Evolutionary conservation across 2,329 filamentous ascomycete genomes (phyloP).

Genomic region (Aureobasidium melanogenum): DNA sequence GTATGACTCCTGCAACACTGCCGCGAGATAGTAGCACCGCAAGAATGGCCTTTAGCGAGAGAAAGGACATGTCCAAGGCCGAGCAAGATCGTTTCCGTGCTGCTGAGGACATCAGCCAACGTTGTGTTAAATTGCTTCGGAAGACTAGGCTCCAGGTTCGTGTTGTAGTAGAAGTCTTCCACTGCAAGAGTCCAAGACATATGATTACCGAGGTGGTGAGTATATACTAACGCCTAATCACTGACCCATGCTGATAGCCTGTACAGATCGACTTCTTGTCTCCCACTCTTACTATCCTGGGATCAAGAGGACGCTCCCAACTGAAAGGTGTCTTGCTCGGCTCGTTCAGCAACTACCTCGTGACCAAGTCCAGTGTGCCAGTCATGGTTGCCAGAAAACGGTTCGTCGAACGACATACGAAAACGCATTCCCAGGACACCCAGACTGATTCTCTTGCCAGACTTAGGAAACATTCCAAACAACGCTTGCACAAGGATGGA

Average conservation of each 20-base stretch:
- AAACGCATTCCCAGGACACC: background rate
- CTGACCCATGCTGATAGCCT: background rate
- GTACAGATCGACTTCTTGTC: conserved; percentile 73
- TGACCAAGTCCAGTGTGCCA: conserved; percentile 91
- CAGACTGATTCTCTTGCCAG: conserved; percentile 10
- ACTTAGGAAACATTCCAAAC: conserved; percentile 16
- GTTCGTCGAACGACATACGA: conserved; percentile 8
- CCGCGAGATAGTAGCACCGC: conserved; percentile 20
- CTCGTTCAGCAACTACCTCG: conserved; percentile 94
- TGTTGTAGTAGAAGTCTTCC: conserved; percentile 90
- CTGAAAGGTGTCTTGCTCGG: conserved; percentile 91
- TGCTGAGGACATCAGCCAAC: conserved; percentile 73
- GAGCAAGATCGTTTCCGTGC: conserved; percentile 76
- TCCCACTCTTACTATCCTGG: conserved; percentile 86
- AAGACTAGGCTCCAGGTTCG: conserved; percentile 90
- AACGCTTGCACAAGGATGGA: conserved; percentile 16
- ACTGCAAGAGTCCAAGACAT: conserved; percentile 96
- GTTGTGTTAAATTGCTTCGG: conserved; percentile 73
- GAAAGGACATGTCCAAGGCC: conserved; percentile 35
- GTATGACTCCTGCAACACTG: conserved; percentile 13
- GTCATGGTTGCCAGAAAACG: conserved; percentile 91
- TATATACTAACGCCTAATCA: conserved; percentile 14
- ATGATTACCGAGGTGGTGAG: conserved; percentile 82
- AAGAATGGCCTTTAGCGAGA: background rate
- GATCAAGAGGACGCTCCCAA: conserved; percentile 81